Evolutionary conservation across 768 basidiomycete genomes (phyloP), one percentile per base, ranked within the genome.

Genomic region (Tylopilus cervinicoccineus): DNA sequence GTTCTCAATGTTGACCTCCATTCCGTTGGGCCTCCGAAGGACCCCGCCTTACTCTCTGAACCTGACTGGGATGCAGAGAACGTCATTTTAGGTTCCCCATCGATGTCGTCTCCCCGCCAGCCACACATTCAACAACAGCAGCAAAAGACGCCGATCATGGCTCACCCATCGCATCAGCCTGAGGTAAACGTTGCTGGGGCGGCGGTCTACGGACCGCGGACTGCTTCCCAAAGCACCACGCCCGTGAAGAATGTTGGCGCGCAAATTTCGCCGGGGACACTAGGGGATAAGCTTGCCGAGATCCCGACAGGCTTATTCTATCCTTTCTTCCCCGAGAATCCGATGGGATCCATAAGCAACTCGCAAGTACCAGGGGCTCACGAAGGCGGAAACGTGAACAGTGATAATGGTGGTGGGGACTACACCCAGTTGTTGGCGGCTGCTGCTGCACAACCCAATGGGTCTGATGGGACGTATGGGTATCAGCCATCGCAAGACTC

Each of bases 1-100:
- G 86, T 91, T 20, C 83, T 92, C 72, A 78, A 76, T 20, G 81
- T 86, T 40, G 78, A 85, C 61, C 72, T 91, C n/a, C 78, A 79
- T 55, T 73, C 77, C 28, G 77, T 85, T 37, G 57, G 55, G 17
- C 59, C 66, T 43, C 64, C 60, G 38, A 64, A 56, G 47, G 66
- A 78, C 73, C 74, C 59, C 46, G 61, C 71, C 52, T 61, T 77
- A 13, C 63, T 76, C 38, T 56, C 70, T 4, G 75, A 76, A 49
- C 59, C 71, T 20, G 73, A 76, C 49, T 76, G 75, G 74, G 76
- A 76, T 11, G 62, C 65, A 14, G 73, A 76, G n/a, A 56, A 52
- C 26, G 58, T 62, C 29, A 57, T 67, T 32, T 36, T 67, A 1
- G 45, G 61, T 8, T 63, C 62, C 27, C 59, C 61, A 3, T 62